Evolutionary conservation across 495 filamentous ascomycete species (phyloP).

Genomic region (Talaromyces proteolyticus): DNA sequence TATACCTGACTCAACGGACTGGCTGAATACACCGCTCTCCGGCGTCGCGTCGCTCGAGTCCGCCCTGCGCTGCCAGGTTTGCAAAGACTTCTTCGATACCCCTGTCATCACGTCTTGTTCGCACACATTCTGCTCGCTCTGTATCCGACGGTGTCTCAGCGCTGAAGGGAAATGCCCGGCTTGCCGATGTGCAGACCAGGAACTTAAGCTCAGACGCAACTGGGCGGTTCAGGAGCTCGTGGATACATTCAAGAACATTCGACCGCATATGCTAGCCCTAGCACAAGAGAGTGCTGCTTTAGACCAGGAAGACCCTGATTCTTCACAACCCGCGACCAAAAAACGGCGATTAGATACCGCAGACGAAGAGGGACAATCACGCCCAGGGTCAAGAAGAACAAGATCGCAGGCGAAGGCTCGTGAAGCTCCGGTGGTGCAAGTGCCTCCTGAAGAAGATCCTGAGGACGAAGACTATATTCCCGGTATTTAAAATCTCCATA

Average conservation of each 20-base stretch:
- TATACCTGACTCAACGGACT: conserved; percentile 87
- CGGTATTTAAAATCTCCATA: conserved; percentile 15
- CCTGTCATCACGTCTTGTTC: conserved; percentile 92
- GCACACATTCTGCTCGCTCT: conserved; percentile 95
- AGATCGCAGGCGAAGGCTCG: conserved; percentile 28
- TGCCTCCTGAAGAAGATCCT: conserved; percentile 27
- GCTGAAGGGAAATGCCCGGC: conserved; percentile 80
- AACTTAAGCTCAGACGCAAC: conserved; percentile 77
- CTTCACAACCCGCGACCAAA: conserved; percentile 7
- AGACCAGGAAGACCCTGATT: conserved; percentile 11
- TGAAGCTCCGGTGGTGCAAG: conserved; percentile 6
- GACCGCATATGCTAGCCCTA: conserved; percentile 55
- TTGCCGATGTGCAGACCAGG: conserved; percentile 72
- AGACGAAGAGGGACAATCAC: conserved; percentile 26
- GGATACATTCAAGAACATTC: conserved; percentile 63
- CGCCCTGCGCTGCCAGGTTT: conserved; percentile 88
- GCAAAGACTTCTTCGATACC: conserved; percentile 92
- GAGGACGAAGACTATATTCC: conserved; percentile 33
- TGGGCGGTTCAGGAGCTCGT: conserved; percentile 79
- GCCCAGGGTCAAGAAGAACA: conserved; percentile 28
- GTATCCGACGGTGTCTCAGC: conserved; percentile 79
- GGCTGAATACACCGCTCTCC: conserved; percentile 73
- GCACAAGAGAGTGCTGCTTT: conserved; percentile 37
- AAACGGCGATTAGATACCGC: conserved; percentile 37
- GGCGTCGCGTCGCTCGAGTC: conserved; percentile 72